phyloP scores from a whole-genome alignment of 2,329 filamentous ascomycete species.

The Xylariaceae sp. region DNA sequence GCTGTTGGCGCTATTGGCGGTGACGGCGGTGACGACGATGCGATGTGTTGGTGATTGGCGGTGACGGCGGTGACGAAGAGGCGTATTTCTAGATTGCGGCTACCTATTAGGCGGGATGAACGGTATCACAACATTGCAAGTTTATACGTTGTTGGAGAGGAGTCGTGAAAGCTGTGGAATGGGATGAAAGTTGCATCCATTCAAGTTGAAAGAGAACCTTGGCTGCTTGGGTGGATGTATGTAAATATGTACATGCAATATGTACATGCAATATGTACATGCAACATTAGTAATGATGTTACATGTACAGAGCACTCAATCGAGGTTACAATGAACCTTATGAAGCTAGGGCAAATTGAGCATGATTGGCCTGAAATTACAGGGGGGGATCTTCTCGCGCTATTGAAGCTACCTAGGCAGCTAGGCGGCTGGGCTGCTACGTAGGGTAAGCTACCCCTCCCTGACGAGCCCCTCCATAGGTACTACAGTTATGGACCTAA shows the following conservation, averaged over 20 bases:
- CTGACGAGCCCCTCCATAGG: slow-evolving; percentile 10
- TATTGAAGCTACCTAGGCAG: not conserved
- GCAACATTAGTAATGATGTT: not conserved
- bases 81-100: not conserved
- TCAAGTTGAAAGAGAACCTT: not conserved
- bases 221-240: not conserved
- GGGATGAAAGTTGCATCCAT: not conserved
- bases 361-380: not conserved
- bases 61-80: not conserved
- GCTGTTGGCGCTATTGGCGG: too few relatives aligned
- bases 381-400: not conserved
- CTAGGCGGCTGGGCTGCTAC: too few relatives aligned
- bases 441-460: slow-evolving; percentile 28
- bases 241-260: not conserved
- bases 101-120: not conserved
- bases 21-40: not conserved
- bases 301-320: not conserved
- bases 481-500: too few relatives aligned
- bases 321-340: not conserved
- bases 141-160: not conserved
- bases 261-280: not conserved
- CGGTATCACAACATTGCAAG: not conserved
- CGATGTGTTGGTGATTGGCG: too few relatives aligned
- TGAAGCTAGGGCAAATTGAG: not conserved
- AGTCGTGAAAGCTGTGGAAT: not conserved